phyloP scores from a whole-genome alignment of 306 rosid species.

The Purshia tridentata region DNA sequence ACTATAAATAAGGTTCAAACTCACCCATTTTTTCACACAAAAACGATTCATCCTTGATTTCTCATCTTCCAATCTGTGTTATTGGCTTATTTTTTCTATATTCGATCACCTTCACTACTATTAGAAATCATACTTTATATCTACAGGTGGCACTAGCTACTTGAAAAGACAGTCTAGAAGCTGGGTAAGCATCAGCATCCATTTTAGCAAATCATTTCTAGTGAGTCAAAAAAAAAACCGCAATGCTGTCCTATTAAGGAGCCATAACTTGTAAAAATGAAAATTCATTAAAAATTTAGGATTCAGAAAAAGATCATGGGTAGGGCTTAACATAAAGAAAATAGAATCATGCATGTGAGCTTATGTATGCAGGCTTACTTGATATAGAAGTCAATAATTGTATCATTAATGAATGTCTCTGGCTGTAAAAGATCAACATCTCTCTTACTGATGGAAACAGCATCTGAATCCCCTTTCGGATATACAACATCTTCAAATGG shows the following conservation, averaged over 20 bases:
- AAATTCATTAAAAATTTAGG: neutral
- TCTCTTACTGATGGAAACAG: constrained; percentile 85
- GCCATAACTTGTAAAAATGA: neutral
- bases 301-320: neutral
- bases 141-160: neutral
- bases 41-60: too few species aligned
- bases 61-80: too few species aligned
- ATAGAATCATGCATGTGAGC: neutral
- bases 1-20: too few species aligned
- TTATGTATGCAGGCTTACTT: constrained; percentile 52
- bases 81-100: too few species aligned
- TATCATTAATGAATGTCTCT: constrained; percentile 90
- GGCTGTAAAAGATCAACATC: constrained; percentile 94
- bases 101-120: too few species aligned
- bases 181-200: too few species aligned
- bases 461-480: constrained; percentile 93
- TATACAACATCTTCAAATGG: constrained; percentile 78
- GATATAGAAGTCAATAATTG: constrained; percentile 88
- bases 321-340: constrained; percentile 11
- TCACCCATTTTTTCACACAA: too few species aligned
- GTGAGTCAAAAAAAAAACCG: too few species aligned
- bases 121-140: too few species aligned
- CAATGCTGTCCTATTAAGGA: too few species aligned
- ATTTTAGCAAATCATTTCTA: too few species aligned
- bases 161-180: neutral